A percentile compares a stretch with the other conserved stretches of the same genome.
Conservation (phyloP, 1,284 basidiomycete genomes). For the Papiliotrema terrestris region DNA sequence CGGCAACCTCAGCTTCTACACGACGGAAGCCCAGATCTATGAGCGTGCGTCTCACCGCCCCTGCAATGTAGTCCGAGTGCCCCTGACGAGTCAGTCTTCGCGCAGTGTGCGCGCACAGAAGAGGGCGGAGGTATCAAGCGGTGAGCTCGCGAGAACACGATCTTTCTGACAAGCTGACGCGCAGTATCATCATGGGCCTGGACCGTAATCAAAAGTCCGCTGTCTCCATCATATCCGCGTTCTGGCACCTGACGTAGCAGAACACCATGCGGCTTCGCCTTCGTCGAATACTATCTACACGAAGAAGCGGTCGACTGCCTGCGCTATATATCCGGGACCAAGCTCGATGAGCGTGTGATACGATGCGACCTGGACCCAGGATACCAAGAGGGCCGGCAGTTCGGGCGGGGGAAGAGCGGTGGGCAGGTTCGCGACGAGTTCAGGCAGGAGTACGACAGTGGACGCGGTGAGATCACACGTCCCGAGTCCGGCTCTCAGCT, state of each 20-base stretch:
- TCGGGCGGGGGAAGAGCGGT: constrained; percentile 93
- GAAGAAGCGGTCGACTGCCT: constrained; percentile 88
- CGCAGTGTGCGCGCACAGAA: constrained; percentile 81
- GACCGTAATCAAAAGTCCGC: constrained; percentile 85
- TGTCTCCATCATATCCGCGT: not conserved
- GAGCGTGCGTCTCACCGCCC: constrained; percentile 57
- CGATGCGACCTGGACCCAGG: constrained; percentile 98
- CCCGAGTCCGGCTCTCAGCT: constrained; percentile 13
- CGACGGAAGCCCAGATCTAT: constrained; percentile 99
- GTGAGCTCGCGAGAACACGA: constrained; percentile 12
- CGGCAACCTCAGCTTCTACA: constrained; percentile 95
- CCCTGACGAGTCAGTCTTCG: constrained; percentile 63
- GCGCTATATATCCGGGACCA: constrained; percentile 92
- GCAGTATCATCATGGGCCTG: constrained; percentile 91
- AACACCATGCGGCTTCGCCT: constrained; percentile 98
- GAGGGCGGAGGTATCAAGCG: constrained; percentile 95
- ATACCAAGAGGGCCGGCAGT: constrained; percentile 95
- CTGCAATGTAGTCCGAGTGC: too few species aligned
- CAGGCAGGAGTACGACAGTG: constrained; percentile 93
- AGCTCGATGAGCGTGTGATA: constrained; percentile 98
- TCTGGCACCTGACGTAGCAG: constrained; percentile 52
- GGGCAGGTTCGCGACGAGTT: constrained; percentile 97
- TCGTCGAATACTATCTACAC: constrained; percentile 98
- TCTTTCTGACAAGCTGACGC: not conserved
- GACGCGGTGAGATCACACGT: constrained; percentile 55